Percentiles rank a stretch among this genome's conserved stretches.
Evolutionary conservation across 169 alveolate species (phyloP).

Genomic region (Neospora caninum): DNA sequence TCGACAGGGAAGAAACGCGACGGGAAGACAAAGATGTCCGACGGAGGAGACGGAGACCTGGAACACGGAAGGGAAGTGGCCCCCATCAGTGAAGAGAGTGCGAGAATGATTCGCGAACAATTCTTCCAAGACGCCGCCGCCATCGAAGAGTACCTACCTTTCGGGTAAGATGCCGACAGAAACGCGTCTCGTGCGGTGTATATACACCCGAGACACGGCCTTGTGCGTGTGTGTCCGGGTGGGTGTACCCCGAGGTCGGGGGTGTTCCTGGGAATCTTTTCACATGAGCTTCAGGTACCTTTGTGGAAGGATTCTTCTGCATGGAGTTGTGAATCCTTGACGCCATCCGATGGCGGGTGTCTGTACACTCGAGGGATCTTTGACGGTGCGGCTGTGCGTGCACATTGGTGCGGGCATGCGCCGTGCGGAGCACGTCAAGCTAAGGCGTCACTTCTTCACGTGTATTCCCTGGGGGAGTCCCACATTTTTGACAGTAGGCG

Average conservation of each 20-base stretch:
- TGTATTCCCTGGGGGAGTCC: too few relatives aligned
- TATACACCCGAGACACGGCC: too few relatives aligned
- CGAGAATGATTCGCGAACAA: neutral
- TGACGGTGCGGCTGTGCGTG: too few relatives aligned
- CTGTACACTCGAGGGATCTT: neutral
- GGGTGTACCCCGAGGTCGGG: too few relatives aligned
- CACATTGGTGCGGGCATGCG: too few relatives aligned
- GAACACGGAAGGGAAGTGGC: neutral
- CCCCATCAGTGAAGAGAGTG: neutral
- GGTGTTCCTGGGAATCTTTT: too few relatives aligned
- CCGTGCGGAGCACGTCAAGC: too few relatives aligned
- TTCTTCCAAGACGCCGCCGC: constrained; percentile 6
- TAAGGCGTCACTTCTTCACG: too few relatives aligned
- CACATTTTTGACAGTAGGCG: too few relatives aligned
- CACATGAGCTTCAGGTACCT: too few relatives aligned
- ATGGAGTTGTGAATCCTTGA: neutral
- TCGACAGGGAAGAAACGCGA: neutral
- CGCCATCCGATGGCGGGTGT: neutral
- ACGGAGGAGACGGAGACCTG: neutral
- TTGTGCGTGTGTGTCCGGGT: too few relatives aligned
- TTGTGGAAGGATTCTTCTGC: too few relatives aligned
- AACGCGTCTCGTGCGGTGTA: neutral
- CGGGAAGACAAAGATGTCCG: neutral
- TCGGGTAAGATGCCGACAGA: neutral
- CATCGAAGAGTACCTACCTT: neutral